phyloP scores from a whole-genome alignment of 2,329 filamentous ascomycete genomes.

The Colletotrichum shisoi region DNA sequence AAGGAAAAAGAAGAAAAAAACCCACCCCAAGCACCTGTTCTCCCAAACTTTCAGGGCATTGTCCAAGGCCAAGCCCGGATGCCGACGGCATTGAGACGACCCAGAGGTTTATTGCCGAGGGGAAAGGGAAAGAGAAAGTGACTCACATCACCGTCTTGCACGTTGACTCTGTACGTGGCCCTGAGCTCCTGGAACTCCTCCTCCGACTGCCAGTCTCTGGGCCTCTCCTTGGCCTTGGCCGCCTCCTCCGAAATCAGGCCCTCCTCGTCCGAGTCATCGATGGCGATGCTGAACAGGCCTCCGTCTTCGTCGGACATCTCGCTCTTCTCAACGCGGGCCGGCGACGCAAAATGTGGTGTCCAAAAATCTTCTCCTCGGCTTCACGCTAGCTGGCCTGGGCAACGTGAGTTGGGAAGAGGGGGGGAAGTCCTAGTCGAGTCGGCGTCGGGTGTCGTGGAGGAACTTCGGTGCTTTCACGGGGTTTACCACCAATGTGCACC shows the following conservation, averaged over 20 bases:
- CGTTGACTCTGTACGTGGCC: conserved; percentile 55
- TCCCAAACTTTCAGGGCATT: background rate
- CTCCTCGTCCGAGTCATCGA: conserved; percentile 48
- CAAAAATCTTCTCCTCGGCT: background rate
- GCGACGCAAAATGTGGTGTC: background rate
- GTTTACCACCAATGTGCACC: background rate
- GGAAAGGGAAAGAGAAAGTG: background rate
- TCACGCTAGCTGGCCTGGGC: background rate
- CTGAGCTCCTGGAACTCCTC: conserved; percentile 59
- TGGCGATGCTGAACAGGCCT: conserved; percentile 47
- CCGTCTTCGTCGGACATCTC: conserved; percentile 43
- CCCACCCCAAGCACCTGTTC: background rate
- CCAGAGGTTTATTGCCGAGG: background rate
- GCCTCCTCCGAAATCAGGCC: conserved; percentile 33
- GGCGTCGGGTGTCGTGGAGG: background rate
- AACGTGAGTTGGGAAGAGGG: too few species aligned
- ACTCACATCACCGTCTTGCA: conserved; percentile 64
- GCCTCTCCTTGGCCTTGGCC: conserved; percentile 44
- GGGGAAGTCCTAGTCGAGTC: background rate
- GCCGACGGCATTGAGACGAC: background rate
- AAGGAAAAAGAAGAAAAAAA: too few species aligned
- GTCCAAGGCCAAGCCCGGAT: background rate
- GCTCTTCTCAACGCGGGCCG: background rate
- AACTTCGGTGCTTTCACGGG: background rate
- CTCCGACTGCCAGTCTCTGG: conserved; percentile 57